Evolutionary conservation across 2,329 filamentous ascomycete species (phyloP).

Genomic region (Neonectria coccinea): DNA sequence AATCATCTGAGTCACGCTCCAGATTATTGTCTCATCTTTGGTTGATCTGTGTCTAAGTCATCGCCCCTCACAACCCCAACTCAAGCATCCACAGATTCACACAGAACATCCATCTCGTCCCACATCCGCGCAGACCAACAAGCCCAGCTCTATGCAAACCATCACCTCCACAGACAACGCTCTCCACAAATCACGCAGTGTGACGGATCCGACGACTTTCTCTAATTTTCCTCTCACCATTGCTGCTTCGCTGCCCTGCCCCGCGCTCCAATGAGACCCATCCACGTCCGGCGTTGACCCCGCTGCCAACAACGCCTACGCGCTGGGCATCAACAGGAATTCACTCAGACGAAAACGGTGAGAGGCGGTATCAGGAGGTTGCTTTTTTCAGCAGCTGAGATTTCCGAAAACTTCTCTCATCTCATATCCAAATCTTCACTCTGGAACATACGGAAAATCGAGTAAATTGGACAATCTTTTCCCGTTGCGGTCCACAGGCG

Average conservation of each 20-base stretch:
- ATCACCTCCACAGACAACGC: conserved; percentile 24
- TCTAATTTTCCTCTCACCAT: conserved; percentile 34
- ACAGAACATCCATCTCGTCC: neutral
- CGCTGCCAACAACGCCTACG: conserved; percentile 23
- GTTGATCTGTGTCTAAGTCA: neutral
- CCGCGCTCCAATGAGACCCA: conserved; percentile 45
- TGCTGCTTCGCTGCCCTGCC: conserved; percentile 23
- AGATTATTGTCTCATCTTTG: neutral
- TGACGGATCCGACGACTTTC: conserved; percentile 29
- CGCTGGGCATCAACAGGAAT: conserved; percentile 46
- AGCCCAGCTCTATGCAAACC: conserved; percentile 28
- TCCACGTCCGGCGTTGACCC: conserved; percentile 43
- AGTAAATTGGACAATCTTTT: neutral
- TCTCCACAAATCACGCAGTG: conserved; percentile 18
- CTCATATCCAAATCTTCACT: neutral
- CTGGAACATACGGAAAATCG: neutral
- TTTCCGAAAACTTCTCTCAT: neutral
- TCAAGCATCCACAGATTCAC: neutral
- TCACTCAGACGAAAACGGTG: conserved; percentile 30
- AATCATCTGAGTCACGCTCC: neutral
- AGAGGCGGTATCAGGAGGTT: conserved; percentile 31
- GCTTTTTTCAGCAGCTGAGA: neutral
- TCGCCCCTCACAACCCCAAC: neutral
- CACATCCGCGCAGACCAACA: conserved; percentile 1
- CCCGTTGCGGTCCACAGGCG: neutral